Conservation (phyloP, 306 rosid species). For the Coriaria nepalensis region DNA sequence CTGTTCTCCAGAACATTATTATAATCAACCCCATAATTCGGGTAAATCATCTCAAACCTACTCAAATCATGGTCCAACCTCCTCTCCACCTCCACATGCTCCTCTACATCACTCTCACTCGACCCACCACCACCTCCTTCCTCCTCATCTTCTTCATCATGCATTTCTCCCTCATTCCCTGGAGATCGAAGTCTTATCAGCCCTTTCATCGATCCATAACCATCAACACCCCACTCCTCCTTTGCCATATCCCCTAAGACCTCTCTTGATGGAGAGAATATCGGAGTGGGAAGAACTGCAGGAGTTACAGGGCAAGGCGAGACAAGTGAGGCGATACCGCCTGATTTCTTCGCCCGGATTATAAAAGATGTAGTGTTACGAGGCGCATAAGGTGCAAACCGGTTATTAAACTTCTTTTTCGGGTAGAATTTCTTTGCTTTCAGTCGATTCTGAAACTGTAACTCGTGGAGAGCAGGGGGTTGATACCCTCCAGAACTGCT, state of each 20-base stretch:
- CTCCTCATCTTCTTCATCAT: conserved; percentile 19
- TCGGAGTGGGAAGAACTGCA: conserved; percentile 70
- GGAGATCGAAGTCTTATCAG: conserved; percentile 49
- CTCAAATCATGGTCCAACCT: conserved; percentile 87
- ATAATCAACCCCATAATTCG: conserved; percentile 58
- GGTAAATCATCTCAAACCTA: conserved; percentile 79
- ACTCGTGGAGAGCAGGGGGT: conserved; percentile 67
- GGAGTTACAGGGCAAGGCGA: conserved; percentile 87
- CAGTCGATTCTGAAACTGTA: conserved; percentile 67
- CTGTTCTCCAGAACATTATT: conserved; percentile 69
- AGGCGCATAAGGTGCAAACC: conserved; percentile 78
- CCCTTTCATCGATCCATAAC: conserved; percentile 80
- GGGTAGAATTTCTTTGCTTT: conserved; percentile 45
- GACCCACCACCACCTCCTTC: conserved; percentile 42
- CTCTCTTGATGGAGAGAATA: conserved; percentile 54
- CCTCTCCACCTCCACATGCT: conserved; percentile 84
- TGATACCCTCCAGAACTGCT: conserved; percentile 27
- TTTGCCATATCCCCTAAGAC: conserved; percentile 47
- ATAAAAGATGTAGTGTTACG: conserved; percentile 65
- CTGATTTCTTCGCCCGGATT: conserved; percentile 52
- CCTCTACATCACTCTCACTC: conserved; percentile 80
- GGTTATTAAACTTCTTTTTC: conserved; percentile 38
- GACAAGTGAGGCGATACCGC: conserved; percentile 66
- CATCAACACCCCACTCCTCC: conserved; percentile 79
- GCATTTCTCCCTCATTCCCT: conserved; percentile 12